phyloP scores from a whole-genome alignment of 163 green algal species.

The Chloromonas sp. region DNA sequence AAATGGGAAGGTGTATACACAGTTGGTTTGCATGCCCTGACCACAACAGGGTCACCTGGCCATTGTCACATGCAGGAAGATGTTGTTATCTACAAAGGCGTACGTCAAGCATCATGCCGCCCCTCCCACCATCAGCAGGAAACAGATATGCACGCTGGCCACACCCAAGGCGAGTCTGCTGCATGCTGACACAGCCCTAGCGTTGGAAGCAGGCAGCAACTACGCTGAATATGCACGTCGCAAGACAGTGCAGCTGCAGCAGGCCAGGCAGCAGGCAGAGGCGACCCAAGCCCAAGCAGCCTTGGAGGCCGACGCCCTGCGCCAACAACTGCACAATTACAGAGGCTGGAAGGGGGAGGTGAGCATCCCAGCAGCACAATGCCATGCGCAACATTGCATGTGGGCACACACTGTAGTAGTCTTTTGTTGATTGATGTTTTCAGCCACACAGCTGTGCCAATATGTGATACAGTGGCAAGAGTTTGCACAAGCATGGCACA shows the following conservation, averaged over 20 bases:
- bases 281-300: background rate
- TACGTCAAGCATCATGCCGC: background rate
- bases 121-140: background rate
- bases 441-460: background rate
- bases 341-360: background rate
- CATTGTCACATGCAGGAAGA: background rate
- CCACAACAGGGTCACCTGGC: background rate
- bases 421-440: background rate
- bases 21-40: background rate
- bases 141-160: background rate
- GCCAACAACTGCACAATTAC: background rate
- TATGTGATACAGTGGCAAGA: background rate
- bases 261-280: background rate
- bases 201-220: background rate
- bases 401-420: background rate
- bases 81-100: background rate
- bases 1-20: no score
- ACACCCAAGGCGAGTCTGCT: background rate
- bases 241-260: background rate
- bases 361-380: background rate
- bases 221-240: background rate
- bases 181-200: background rate
- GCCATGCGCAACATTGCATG: background rate
- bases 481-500: no score
- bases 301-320: background rate